Evolutionary conservation across 1,284 basidiomycete species (phyloP).

Genomic region (Trichosporon sp.): DNA sequence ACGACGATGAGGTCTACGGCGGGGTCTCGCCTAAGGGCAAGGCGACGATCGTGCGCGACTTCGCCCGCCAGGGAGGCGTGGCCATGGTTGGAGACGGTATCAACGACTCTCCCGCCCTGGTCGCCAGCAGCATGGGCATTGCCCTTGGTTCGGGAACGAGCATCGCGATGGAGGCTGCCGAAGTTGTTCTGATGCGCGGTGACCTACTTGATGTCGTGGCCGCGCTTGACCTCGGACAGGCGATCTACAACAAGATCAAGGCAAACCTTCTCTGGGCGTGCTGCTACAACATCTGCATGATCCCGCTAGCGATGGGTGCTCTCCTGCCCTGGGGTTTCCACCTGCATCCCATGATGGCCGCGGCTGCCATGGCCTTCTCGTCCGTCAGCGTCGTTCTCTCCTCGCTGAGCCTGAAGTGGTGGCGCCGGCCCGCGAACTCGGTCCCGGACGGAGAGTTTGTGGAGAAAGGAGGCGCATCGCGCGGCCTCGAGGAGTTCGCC

Average conservation of each 20-base stretch:
- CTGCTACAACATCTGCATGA: constrained; percentile 89
- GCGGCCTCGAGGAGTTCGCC: constrained; percentile 34
- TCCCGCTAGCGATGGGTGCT: constrained; percentile 98
- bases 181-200: constrained; percentile 95
- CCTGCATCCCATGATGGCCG: constrained; percentile 97
- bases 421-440: constrained; percentile 71
- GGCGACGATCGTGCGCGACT: constrained; percentile 74
- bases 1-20: constrained; percentile 76
- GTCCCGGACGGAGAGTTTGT: constrained; percentile 66
- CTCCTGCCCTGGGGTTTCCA: constrained; percentile 89
- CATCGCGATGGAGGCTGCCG: constrained; percentile 95
- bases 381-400: constrained; percentile 93
- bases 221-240: constrained; percentile 83
- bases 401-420: constrained; percentile 83
- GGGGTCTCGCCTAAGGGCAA: constrained; percentile 92
- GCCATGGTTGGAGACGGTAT: constrained; percentile 99
- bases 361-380: constrained; percentile 95
- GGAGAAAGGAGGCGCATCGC: constrained; percentile 45
- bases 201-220: constrained; percentile 96
- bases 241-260: constrained; percentile 87
- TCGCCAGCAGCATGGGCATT: constrained; percentile 92
- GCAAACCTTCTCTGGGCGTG: constrained; percentile 87
- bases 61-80: constrained; percentile 69
- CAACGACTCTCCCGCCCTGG: constrained; percentile 96
- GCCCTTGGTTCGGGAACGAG: constrained; percentile 94